phyloP scores from a whole-genome alignment of 2,329 filamentous ascomycete genomes.

The Aureobasidium leucospermi region DNA sequence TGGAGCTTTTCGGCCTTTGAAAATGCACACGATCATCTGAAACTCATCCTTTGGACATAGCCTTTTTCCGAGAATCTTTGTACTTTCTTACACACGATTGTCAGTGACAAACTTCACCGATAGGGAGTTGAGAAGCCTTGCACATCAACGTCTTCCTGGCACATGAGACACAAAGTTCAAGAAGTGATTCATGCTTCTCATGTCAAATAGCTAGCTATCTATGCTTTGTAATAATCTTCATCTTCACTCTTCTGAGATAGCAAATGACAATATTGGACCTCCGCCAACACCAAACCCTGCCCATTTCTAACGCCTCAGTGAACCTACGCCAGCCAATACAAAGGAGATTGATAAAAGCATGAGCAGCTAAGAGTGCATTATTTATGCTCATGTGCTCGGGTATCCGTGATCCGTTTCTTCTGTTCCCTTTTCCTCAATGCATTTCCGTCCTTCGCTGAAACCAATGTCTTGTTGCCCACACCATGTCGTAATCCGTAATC shows the following conservation, averaged over 20 bases:
- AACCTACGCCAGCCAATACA: not conserved
- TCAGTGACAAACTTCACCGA: too few species aligned
- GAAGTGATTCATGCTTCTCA: too few species aligned
- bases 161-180: too few species aligned
- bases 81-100: too few species aligned
- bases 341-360: not conserved
- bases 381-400: conserved; percentile 5
- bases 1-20: too few species aligned
- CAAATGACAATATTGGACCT: not conserved
- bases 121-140: too few species aligned
- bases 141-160: too few species aligned
- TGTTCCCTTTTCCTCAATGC: not conserved
- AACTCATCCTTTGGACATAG: too few species aligned
- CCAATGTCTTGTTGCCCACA: not conserved
- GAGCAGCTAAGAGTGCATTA: not conserved
- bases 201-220: not conserved
- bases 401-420: conserved; percentile 3
- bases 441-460: not conserved
- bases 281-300: not conserved
- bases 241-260: not conserved
- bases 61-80: too few species aligned
- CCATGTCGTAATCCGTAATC: conserved; percentile 10
- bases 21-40: too few species aligned
- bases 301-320: not conserved
- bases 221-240: not conserved